Conservation (phyloP, 371 early-diverging fungal species). For the Mucor velutinosus region DNA sequence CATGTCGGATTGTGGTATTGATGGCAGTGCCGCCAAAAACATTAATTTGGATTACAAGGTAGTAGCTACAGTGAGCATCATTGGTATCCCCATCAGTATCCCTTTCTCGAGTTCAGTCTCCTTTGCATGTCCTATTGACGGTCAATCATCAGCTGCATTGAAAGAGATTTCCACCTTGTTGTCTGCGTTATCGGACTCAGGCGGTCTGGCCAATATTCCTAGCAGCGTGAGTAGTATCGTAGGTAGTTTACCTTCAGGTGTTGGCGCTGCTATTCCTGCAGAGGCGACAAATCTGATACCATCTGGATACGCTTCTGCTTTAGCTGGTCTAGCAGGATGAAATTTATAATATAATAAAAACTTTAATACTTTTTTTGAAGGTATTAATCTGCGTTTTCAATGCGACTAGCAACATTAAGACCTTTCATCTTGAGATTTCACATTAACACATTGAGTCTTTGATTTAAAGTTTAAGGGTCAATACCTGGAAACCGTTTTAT, state of each 20-base stretch:
- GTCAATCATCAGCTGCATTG: conserved; percentile 5
- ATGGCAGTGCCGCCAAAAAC: conserved; percentile 22
- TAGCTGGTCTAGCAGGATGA: conserved; percentile 6
- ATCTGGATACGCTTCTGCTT: not conserved
- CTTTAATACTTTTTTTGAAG: not conserved
- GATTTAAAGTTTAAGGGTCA: too few relatives aligned
- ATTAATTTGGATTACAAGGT: conserved; percentile 58
- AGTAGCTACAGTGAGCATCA: conserved; percentile 47
- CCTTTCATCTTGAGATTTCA: too few relatives aligned
- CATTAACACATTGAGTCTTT: too few relatives aligned
- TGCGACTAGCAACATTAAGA: too few relatives aligned
- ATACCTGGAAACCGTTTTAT: too few relatives aligned
- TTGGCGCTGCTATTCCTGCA: not conserved
- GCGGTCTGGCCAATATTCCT: not conserved
- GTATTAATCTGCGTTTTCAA: not conserved
- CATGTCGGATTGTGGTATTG: conserved; percentile 47
- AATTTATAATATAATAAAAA: not conserved
- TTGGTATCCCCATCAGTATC: conserved; percentile 51
- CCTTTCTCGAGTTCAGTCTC: conserved; percentile 38
- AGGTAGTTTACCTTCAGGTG: not conserved
- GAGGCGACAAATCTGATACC: not conserved
- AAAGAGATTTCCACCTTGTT: not conserved
- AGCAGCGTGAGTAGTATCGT: not conserved
- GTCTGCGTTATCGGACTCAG: not conserved
- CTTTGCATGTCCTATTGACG: conserved; percentile 42